Percentiles rank a stretch among this genome's conserved stretches.
Evolutionary conservation across 768 basidiomycete species (phyloP).

Genomic region (Tylopilus sp.): DNA sequence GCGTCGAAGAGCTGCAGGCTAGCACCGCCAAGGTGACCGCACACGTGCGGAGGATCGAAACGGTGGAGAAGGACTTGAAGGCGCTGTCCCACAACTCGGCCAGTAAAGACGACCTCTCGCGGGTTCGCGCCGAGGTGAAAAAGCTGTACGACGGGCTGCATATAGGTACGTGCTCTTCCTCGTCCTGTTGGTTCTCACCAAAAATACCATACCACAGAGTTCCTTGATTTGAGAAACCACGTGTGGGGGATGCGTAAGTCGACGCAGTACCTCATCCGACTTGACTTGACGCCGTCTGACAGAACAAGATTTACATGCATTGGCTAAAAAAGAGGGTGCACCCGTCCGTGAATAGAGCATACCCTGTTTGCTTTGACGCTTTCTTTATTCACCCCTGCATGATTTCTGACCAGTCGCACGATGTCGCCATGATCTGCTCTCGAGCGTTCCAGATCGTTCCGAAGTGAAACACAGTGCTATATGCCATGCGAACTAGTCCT

Average conservation of each 20-base stretch:
- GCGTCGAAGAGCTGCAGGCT: conserved; percentile 80
- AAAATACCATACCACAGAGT: conserved; percentile 47
- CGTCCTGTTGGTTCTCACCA: neutral
- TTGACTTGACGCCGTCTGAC: neutral
- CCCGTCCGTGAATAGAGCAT: conserved; percentile 51
- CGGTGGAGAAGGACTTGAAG: conserved; percentile 87
- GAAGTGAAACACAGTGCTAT: too few relatives aligned
- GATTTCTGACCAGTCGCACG: neutral
- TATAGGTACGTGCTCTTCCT: conserved; percentile 49
- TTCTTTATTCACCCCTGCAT: neutral
- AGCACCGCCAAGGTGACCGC: conserved; percentile 84
- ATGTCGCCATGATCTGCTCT: too few relatives aligned
- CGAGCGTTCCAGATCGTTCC: too few relatives aligned
- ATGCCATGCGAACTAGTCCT: too few relatives aligned
- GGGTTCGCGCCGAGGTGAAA: conserved; percentile 78
- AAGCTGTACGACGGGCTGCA: conserved; percentile 83
- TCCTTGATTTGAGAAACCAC: conserved; percentile 74
- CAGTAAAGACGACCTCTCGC: conserved; percentile 76
- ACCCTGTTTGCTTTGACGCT: conserved; percentile 1
- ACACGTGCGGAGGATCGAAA: conserved; percentile 80
- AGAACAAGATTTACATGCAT: conserved; percentile 80
- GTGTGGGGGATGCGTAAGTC: conserved; percentile 87
- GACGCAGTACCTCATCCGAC: neutral
- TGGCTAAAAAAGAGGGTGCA: conserved; percentile 65
- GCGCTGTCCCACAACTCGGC: conserved; percentile 62